phyloP scores from a whole-genome alignment of 208 protist species.

The Leptomonas pyrrhocoris region DNA sequence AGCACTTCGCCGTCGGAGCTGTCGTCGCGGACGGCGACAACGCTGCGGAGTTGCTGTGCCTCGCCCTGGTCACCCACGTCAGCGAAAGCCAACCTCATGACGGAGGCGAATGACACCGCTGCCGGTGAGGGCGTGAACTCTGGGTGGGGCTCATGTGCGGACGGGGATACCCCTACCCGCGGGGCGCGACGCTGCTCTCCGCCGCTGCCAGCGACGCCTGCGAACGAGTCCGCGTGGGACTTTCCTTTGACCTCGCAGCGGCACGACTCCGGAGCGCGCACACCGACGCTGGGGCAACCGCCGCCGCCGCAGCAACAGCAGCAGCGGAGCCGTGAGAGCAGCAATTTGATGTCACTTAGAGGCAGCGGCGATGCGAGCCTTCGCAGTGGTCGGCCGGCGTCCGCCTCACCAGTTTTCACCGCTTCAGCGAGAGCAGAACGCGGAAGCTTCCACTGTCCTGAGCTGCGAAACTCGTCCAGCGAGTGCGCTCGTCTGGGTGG shows the following conservation, averaged over 20 bases:
- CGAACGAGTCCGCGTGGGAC: background rate
- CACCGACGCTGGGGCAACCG: background rate
- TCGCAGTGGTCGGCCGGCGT: constrained; percentile 7
- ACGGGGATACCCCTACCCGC: background rate
- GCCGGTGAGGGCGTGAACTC: background rate
- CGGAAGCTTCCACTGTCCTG: background rate
- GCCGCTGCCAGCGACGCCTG: background rate
- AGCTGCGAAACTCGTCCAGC: background rate
- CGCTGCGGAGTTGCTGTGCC: constrained; percentile 7
- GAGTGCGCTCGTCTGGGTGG: background rate
- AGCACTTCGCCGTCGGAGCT: background rate
- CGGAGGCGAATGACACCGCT: too few species aligned
- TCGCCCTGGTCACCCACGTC: constrained; percentile 12
- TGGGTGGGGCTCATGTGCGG: background rate
- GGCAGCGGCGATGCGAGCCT: constrained; percentile 4
- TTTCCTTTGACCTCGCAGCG: background rate
- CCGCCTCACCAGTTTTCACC: background rate
- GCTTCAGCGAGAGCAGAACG: background rate
- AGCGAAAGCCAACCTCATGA: background rate
- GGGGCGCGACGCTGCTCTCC: constrained; percentile 1
- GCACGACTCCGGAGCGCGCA: background rate
- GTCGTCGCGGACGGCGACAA: background rate
- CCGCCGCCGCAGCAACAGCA: background rate
- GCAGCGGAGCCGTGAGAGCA: background rate
- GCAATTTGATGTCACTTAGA: constrained; percentile 1